Evolutionary conservation across 2,329 filamentous ascomycete species (phyloP).

Genomic region (Penicillium sp.): DNA sequence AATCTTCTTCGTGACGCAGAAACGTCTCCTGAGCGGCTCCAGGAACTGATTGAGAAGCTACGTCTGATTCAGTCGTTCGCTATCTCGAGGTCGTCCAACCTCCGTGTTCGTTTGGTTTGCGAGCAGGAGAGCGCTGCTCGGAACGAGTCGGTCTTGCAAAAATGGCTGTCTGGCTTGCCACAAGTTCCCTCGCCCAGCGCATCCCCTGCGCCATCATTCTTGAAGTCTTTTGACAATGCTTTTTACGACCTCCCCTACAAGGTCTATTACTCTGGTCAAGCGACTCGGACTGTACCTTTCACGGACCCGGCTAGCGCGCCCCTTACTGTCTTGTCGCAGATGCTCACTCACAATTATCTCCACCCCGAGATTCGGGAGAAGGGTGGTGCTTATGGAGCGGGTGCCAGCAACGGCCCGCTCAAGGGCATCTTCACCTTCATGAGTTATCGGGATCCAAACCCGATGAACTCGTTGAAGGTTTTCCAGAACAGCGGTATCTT

Average conservation of each 20-base stretch:
- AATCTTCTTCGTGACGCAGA: slow-evolving; percentile 69
- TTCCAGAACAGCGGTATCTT: slow-evolving; percentile 81
- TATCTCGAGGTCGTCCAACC: slow-evolving; percentile 64
- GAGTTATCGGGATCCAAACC: slow-evolving; percentile 95
- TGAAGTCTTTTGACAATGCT: slow-evolving; percentile 59
- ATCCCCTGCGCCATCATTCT: slow-evolving; percentile 26
- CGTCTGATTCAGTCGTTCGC: slow-evolving; percentile 82
- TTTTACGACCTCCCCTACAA: slow-evolving; percentile 97
- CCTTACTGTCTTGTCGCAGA: slow-evolving; percentile 83
- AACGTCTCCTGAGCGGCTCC: slow-evolving; percentile 67
- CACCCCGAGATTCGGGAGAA: slow-evolving; percentile 98
- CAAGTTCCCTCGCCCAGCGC: slow-evolving; percentile 42
- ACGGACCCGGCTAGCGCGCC: slow-evolving; percentile 72
- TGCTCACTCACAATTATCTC: slow-evolving; percentile 93
- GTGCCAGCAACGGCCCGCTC: slow-evolving; percentile 77
- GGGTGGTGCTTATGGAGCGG: slow-evolving; percentile 92
- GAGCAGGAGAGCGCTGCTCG: slow-evolving; percentile 68
- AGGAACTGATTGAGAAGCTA: slow-evolving; percentile 77
- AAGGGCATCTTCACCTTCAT: slow-evolving; percentile 92
- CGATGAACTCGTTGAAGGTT: slow-evolving; percentile 80
- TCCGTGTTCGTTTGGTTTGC: slow-evolving; percentile 85
- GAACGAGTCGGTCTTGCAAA: slow-evolving; percentile 71
- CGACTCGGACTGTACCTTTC: slow-evolving; percentile 82
- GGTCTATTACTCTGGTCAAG: slow-evolving; percentile 88
- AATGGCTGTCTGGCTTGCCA: slow-evolving; percentile 68